A percentile compares a stretch with the other conserved stretches of the same genome.
Conservation (phyloP, 1,284 basidiomycete genomes). For the Ceratobasidium sp. region DNA sequence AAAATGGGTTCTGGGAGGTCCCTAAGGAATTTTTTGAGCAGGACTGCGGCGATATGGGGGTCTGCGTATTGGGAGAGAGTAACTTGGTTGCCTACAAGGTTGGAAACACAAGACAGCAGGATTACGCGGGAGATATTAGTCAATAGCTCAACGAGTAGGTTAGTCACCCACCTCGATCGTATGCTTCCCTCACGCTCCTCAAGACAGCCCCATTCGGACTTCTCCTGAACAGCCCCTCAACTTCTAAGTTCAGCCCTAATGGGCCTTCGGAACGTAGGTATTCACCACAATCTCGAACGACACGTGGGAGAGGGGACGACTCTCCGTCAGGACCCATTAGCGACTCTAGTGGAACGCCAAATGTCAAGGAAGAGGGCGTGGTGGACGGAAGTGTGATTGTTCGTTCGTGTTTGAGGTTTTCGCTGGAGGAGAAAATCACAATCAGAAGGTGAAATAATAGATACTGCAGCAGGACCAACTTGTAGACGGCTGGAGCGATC, state of each 20-base stretch:
- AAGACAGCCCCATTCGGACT: constrained; percentile 77
- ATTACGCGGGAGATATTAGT: background rate
- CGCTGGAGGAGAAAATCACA: constrained; percentile 58
- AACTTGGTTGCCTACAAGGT: constrained; percentile 72
- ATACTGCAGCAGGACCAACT: constrained; percentile 59
- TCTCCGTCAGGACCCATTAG: constrained; percentile 85
- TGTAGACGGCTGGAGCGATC: constrained; percentile 81
- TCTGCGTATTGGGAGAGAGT: constrained; percentile 77
- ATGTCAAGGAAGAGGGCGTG: constrained; percentile 66
- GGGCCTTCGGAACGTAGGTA: constrained; percentile 69
- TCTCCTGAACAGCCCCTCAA: constrained; percentile 83
- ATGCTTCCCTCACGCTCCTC: constrained; percentile 79
- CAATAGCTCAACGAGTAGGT: background rate
- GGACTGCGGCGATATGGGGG: constrained; percentile 81
- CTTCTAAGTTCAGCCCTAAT: constrained; percentile 59
- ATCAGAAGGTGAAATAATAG: background rate
- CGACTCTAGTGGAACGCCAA: constrained; percentile 81
- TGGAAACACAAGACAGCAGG: background rate
- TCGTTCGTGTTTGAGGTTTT: constrained; percentile 76
- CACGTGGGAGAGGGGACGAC: constrained; percentile 79
- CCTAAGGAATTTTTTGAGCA: constrained; percentile 85
- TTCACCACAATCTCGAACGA: constrained; percentile 79
- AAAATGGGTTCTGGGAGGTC: constrained; percentile 82
- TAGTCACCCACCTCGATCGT: constrained; percentile 71
- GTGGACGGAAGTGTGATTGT: constrained; percentile 71